Evolutionary conservation across 768 basidiomycete genomes (phyloP).

Genomic region (Leccinum incarnatum): DNA sequence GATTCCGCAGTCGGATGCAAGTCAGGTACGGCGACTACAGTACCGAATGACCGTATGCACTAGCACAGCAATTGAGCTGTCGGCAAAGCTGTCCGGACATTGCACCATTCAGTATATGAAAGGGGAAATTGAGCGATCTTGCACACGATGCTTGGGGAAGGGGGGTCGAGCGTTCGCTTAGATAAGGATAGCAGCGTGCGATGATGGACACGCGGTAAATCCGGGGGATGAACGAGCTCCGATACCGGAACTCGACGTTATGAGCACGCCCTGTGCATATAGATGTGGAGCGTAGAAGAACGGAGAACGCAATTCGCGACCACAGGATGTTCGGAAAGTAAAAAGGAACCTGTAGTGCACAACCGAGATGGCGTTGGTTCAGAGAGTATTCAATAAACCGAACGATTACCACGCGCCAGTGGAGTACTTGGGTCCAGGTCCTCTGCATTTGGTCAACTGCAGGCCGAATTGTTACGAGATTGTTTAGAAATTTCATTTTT

Average conservation of each 20-base stretch:
- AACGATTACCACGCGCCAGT: slow-evolving; percentile 27
- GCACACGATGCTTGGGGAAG: background rate
- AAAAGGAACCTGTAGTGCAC: background rate
- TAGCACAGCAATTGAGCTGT: background rate
- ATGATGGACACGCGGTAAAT: slow-evolving; percentile 8
- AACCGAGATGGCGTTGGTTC: background rate
- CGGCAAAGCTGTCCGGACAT: background rate
- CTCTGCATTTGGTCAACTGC: slow-evolving; percentile 6
- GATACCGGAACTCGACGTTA: slow-evolving; percentile 19
- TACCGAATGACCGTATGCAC: slow-evolving; percentile 9
- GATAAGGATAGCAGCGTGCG: slow-evolving; percentile 21
- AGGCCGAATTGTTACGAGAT: slow-evolving; percentile 25
- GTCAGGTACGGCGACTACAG: slow-evolving; percentile 18
- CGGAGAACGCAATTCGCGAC: background rate
- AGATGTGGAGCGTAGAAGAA: slow-evolving; percentile 1
- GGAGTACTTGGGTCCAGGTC: slow-evolving; percentile 29
- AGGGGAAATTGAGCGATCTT: background rate
- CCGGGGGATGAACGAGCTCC: slow-evolving; percentile 23
- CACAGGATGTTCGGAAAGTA: slow-evolving; percentile 19
- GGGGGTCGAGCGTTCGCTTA: slow-evolving; percentile 20
- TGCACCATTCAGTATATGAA: background rate
- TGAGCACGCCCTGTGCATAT: background rate
- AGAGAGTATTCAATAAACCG: slow-evolving; percentile 11
- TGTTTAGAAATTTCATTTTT: slow-evolving; percentile 13
- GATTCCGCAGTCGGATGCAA: slow-evolving; percentile 16